Base-by-base conservation (phyloP, 345 rosid species). In the Microthlaspi erraticum region DNA sequence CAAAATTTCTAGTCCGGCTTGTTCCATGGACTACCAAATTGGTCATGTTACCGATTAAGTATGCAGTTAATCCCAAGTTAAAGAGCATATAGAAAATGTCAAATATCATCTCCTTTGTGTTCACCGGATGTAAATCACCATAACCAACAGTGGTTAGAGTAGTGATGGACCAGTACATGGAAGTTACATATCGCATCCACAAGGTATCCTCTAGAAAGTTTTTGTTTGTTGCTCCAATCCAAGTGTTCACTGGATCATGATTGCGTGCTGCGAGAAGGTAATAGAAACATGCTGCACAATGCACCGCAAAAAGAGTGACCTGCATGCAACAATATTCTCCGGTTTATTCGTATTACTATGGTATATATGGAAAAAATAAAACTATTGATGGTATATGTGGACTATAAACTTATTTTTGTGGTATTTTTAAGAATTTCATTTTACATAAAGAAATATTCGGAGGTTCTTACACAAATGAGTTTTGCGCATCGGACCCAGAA, bases 1-100 rank as follows among this genome's bases (percentile, higher is more conserved):
- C 98, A 75, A 94, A 94, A 79, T 52, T 79, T 82, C 99, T 81
- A 39, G 99, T 94, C 63, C 96, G 88, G 42, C 96, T 91, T 32
- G 97, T 91, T 55, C 96, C 92, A 64, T 91, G 99, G 73, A 94
- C 99, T 64, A 91, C 97, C 81, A 94, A 80, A 83, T 89, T 91
- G 70, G 98, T 94, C 98, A 94, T 94, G 81, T 94, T 94, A 48
- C 98, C 99, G 29, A 91, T 94, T 83, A 94, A 70, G 77, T 94
- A 94, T 2, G 99, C 88, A 0, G 91, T 89, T 84, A 94, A 75
- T 16, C 99, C 99, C 8, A 89, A 90, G 73, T 91, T 88, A 81
- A 94, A 91, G 16, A 91, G 74, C 99, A 94, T 91, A 78, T 88
- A 91, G 79, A 89, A 89, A 60, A 94, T 86, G 77, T 82, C 98